Base-by-base conservation (phyloP, 306 rosid species). In the Canavalia gladiata region DNA sequence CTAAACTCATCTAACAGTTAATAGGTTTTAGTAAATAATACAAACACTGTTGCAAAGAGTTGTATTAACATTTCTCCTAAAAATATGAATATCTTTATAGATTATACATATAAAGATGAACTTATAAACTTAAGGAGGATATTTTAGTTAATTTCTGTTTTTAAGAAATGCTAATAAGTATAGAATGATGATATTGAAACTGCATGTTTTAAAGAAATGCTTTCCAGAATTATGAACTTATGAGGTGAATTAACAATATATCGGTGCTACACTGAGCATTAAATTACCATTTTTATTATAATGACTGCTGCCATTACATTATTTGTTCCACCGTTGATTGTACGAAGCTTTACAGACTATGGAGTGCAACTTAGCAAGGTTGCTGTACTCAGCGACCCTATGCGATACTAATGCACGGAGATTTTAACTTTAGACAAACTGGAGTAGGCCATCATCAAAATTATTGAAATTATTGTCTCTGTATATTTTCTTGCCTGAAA, bases 391-490 rank as follows among this genome's bases (percentile, higher is more conserved):
- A 51, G 56, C 56, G 25, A 55, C 8, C 60, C 41, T 55, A 55
- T 55, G 6, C 1, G 0, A 18, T 13, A 56, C 5, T 1, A 41
- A 69, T 11, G 31, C 75, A 31, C 12, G 11, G 5, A 68, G 67
- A 67, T 55, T 29, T 51, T 66, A 25, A 51, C 13, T 33, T 58
- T 6, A 18, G 59, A 9, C 77, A 58, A 70, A 47, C 46, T 80
- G 72, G 34, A 29, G 72, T 41, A 72, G 63, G 49, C 63, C 64
- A 49, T 46, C 39, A 58, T 13, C 35, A 54, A 81, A 75, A 54
- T 39, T 82, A 6, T 75, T 67, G 72, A 82, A 58, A 68, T 58
- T 47, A 74, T 64, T 73, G 49, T 62, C 68, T 45, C 64, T 46
- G 8, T 8, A 62, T 41, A 74, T 31, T 64, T 46, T 29, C 13